Evolutionary conservation across 805 yeast species (phyloP).

Genomic region (Nakazawaea populi): DNA sequence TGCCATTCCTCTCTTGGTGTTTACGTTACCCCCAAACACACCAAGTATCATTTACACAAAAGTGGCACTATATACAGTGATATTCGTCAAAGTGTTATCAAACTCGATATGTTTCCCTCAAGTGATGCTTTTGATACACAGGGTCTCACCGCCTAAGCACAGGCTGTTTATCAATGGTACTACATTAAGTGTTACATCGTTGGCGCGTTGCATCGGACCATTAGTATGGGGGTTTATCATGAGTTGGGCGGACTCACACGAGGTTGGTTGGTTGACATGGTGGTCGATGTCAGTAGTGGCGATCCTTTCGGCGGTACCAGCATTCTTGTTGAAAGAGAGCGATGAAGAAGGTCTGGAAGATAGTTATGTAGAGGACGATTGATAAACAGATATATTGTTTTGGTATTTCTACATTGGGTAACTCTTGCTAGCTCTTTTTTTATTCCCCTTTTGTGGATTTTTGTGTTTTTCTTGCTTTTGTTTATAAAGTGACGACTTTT

Average conservation of each 20-base stretch:
- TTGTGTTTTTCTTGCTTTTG: not conserved
- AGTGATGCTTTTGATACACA: slow-evolving; percentile 45
- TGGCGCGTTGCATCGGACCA: slow-evolving; percentile 55
- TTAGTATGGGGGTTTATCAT: slow-evolving; percentile 43
- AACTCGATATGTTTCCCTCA: slow-evolving; percentile 48
- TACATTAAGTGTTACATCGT: slow-evolving; percentile 45
- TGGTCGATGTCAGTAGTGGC: slow-evolving; percentile 11
- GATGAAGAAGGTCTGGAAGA: not conserved
- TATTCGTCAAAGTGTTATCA: slow-evolving; percentile 23
- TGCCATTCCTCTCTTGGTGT: slow-evolving; percentile 40
- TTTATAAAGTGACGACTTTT: not conserved
- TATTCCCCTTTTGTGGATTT: not conserved
- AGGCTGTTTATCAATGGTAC: slow-evolving; percentile 57
- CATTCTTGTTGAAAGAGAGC: slow-evolving; percentile 2
- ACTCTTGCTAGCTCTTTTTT: not conserved
- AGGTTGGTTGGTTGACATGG: slow-evolving; percentile 12
- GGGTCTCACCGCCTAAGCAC: slow-evolving; percentile 46
- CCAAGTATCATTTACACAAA: slow-evolving; percentile 2
- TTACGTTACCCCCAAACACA: slow-evolving; percentile 26
- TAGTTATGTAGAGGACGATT: not conserved
- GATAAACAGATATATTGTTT: not conserved
- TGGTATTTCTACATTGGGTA: not conserved
- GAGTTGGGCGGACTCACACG: slow-evolving; percentile 5
- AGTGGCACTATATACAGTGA: slow-evolving; percentile 21
- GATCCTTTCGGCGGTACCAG: not conserved